Evolutionary conservation across 352 stramenopile genomes (phyloP).

Genomic region (Heterotrichella gracilis): DNA sequence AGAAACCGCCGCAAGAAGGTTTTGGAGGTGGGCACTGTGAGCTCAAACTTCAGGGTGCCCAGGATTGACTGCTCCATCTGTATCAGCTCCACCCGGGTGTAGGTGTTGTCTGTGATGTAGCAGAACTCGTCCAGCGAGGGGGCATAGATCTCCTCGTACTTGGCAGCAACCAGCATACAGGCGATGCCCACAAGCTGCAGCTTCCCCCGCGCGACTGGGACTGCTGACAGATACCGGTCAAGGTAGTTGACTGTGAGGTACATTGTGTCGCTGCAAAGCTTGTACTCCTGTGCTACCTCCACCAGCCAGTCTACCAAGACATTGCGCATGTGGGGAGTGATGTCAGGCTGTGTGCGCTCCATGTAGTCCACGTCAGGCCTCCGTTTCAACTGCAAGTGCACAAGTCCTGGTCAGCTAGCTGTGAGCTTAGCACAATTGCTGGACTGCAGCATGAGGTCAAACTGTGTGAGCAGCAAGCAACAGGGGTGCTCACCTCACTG

Average conservation of each 20-base stretch:
- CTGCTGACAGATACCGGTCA: conserved; percentile 21
- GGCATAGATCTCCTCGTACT: conserved; percentile 31
- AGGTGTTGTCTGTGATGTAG: conserved; percentile 37
- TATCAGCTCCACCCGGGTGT: conserved; percentile 28
- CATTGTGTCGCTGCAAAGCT: conserved; percentile 26
- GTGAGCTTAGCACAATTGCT: no score
- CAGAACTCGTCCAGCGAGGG: conserved; percentile 28
- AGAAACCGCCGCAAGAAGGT: conserved; percentile 28
- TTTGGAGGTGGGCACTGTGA: conserved; percentile 27
- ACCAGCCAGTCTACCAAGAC: conserved; percentile 32
- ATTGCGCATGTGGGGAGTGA: conserved; percentile 28
- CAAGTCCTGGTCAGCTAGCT: no score
- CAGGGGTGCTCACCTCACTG: no score
- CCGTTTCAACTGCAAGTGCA: conserved; percentile 11
- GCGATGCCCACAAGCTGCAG: conserved; percentile 27
- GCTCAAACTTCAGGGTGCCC: conserved; percentile 26
- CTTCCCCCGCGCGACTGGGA: conserved; percentile 19
- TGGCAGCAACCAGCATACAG: conserved; percentile 35
- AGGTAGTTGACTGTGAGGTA: conserved; percentile 25
- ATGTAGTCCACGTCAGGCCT: conserved; percentile 8
- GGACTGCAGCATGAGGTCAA: no score
- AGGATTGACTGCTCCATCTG: conserved; percentile 30
- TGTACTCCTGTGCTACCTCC: conserved; percentile 26
- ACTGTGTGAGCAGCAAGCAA: no score
- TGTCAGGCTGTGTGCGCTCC: conserved; percentile 21